Conservation (phyloP, 345 rosid species). For the Cardamine chenopodiifolia region DNA sequence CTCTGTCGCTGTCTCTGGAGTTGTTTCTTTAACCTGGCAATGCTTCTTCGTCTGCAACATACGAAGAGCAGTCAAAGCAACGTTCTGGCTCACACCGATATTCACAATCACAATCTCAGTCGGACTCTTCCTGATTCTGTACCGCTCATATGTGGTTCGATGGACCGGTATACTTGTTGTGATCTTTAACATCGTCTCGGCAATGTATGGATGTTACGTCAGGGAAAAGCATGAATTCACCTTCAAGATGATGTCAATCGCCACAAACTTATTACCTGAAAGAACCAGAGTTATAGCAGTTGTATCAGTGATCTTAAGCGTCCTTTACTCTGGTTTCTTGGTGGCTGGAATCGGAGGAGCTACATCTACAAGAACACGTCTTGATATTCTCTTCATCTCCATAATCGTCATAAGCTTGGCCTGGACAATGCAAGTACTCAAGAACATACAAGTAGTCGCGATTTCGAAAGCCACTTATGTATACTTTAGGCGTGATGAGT, state of each 20-base stretch:
- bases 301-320: constrained; percentile 39
- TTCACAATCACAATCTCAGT: constrained; percentile 51
- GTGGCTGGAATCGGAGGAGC: constrained; percentile 83
- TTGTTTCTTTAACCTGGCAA: constrained; percentile 58
- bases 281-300: constrained; percentile 41
- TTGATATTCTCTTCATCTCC: constrained; percentile 56
- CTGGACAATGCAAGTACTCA: constrained; percentile 80
- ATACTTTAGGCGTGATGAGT: constrained; percentile 40
- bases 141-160: constrained; percentile 42
- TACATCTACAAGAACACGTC: constrained; percentile 49
- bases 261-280: constrained; percentile 50
- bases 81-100: constrained; percentile 63
- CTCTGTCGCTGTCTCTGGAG: constrained; percentile 54
- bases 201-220: constrained; percentile 48
- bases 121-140: constrained; percentile 47
- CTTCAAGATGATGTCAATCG: constrained; percentile 44
- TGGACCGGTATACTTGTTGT: constrained; percentile 44
- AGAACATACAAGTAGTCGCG: constrained; percentile 56
- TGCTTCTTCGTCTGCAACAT: constrained; percentile 49
- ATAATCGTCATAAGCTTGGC: constrained; percentile 55
- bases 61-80: constrained; percentile 52
- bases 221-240: constrained; percentile 54
- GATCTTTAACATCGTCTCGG: constrained; percentile 40
- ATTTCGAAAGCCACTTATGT: constrained; percentile 57
- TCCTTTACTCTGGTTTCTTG: constrained; percentile 56